Conservation (phyloP, 352 stramenopile genomes). For the Plasmopara viticola region DNA sequence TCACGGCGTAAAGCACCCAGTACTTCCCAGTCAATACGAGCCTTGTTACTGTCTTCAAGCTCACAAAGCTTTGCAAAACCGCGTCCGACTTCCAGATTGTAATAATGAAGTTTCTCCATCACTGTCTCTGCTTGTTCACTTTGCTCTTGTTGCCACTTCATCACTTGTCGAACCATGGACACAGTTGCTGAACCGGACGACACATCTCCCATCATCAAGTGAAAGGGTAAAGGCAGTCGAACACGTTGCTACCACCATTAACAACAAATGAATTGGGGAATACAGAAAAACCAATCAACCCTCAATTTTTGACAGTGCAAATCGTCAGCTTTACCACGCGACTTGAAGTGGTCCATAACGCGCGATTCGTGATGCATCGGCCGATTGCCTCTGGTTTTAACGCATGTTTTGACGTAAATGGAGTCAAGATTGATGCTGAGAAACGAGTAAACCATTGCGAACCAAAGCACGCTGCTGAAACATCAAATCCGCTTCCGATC, state of each 20-base stretch:
- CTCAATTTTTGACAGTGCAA: not conserved
- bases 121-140: conserved; percentile 26
- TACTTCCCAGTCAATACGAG: conserved; percentile 16
- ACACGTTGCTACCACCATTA: conserved; percentile 41
- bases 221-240: conserved; percentile 56
- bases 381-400: conserved; percentile 56
- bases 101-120: conserved; percentile 26
- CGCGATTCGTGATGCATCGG: conserved; percentile 30
- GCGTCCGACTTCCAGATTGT: conserved; percentile 34
- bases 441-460: conserved; percentile 94
- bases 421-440: conserved; percentile 43
- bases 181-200: conserved; percentile 88
- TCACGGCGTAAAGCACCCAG: conserved; percentile 15
- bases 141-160: conserved; percentile 36
- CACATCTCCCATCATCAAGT: conserved; percentile 94
- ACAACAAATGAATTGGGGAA: not conserved
- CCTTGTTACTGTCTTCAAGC: conserved; percentile 11
- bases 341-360: conserved; percentile 36
- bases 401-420: conserved; percentile 42
- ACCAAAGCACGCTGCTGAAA: conserved; percentile 91
- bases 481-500: conserved; percentile 97
- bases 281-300: not conserved
- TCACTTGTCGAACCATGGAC: conserved; percentile 78
- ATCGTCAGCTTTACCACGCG: conserved; percentile 32
- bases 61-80: conserved; percentile 24